Conservation (phyloP, 176 grass and related monocot genomes). For the Carex kokanica region DNA sequence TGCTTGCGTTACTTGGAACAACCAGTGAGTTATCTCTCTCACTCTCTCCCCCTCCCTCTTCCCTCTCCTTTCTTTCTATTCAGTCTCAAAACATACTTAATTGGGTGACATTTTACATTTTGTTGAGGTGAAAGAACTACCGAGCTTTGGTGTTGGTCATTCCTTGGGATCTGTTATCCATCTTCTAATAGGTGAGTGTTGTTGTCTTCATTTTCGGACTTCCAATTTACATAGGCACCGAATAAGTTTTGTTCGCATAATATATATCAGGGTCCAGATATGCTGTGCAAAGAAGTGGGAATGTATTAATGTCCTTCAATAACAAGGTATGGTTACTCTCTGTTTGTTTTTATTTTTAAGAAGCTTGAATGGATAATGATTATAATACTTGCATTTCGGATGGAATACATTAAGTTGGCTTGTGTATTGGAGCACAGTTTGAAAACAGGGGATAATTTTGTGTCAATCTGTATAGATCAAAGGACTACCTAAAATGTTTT, state of each 20-base stretch:
- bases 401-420: background rate
- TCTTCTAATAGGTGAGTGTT: conserved; percentile 69
- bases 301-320: conserved; percentile 91
- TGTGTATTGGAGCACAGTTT: background rate
- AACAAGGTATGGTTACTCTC: conserved; percentile 59
- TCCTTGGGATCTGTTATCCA: conserved; percentile 87
- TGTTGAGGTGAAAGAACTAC: conserved; percentile 73
- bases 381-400: background rate
- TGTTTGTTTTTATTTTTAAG: background rate
- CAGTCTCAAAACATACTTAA: background rate
- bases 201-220: background rate
- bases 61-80: background rate
- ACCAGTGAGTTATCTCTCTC: conserved; percentile 44
- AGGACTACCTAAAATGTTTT: background rate
- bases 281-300: conserved; percentile 80
- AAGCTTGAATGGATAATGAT: background rate
- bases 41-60: background rate
- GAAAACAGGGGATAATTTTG: background rate
- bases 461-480: background rate
- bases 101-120: background rate
- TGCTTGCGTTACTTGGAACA: conserved; percentile 77
- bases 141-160: conserved; percentile 91
- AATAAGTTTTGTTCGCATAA: conserved; percentile 17
- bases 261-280: conserved; percentile 76
- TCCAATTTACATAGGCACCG: background rate